Percentiles rank a stretch among this genome's conserved stretches.
Conservation (phyloP, 1,284 basidiomycete species). For the Veloboletus limbatus region DNA sequence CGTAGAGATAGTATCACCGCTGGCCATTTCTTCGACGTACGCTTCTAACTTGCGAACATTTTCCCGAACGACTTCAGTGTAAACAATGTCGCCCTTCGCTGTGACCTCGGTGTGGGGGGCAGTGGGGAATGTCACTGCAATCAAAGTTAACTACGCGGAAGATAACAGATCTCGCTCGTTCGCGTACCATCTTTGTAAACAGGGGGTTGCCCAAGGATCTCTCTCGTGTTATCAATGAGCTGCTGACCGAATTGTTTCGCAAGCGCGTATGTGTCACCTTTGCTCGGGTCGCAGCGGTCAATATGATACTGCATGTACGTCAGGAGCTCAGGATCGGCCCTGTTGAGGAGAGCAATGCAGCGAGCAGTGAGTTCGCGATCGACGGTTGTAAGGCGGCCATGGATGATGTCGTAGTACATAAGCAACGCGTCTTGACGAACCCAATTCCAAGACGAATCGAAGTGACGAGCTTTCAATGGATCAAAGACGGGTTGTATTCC, state of each 20-base stretch:
- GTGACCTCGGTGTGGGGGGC: conserved; percentile 95
- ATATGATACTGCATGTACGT: conserved; percentile 97
- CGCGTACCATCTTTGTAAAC: conserved; percentile 90
- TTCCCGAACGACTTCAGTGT: conserved; percentile 91
- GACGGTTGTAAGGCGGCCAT: conserved; percentile 88
- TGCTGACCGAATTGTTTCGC: conserved; percentile 98
- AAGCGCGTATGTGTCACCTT: conserved; percentile 89
- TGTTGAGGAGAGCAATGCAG: conserved; percentile 96
- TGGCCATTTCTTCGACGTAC: conserved; percentile 98
- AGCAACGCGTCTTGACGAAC: conserved; percentile 92
- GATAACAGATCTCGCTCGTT: background rate
- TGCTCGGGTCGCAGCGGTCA: conserved; percentile 75
- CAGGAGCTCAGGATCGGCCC: conserved; percentile 88
- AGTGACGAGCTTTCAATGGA: conserved; percentile 93
- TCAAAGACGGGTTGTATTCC: conserved; percentile 95
- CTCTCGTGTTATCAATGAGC: conserved; percentile 90
- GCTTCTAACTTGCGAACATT: conserved; percentile 97
- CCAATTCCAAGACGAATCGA: conserved; percentile 99
- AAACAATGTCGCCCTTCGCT: conserved; percentile 91
- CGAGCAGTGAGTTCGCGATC: conserved; percentile 96
- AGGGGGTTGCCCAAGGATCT: conserved; percentile 80
- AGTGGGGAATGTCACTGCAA: conserved; percentile 92
- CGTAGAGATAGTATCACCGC: conserved; percentile 80
- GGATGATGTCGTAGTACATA: conserved; percentile 98
- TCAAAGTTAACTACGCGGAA: background rate